Percentiles rank a stretch among this genome's conserved stretches.
Evolutionary conservation across 108 stramenopile species (phyloP).

Genomic region (Nitzschia inconspicua): DNA sequence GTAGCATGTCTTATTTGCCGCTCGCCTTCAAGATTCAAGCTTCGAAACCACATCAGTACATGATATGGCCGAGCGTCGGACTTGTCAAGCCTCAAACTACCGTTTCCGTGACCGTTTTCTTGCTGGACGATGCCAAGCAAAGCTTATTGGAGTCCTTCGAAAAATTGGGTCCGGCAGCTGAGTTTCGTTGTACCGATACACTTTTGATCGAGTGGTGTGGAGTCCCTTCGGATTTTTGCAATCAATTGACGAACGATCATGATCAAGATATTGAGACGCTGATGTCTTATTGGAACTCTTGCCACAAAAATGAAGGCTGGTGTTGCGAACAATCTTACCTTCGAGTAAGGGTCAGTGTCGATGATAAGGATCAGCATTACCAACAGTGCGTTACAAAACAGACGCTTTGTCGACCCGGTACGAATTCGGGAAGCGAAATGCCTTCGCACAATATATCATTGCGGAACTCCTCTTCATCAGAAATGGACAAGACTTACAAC

Average conservation of each 20-base stretch:
- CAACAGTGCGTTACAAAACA: too few relatives aligned
- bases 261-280: slow-evolving; percentile 13
- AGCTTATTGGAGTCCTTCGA: not conserved
- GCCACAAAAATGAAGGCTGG: not conserved
- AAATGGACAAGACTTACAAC: not conserved
- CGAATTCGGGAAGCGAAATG: too few relatives aligned
- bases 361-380: too few relatives aligned
- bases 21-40: slow-evolving; percentile 6
- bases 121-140: slow-evolving; percentile 10
- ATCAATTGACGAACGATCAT: not conserved
- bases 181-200: slow-evolving; percentile 7
- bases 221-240: not conserved
- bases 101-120: not conserved
- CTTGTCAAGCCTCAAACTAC: slow-evolving; percentile 1
- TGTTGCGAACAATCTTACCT: not conserved
- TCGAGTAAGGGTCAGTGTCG: not conserved
- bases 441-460: too few relatives aligned
- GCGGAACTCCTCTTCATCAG: not conserved
- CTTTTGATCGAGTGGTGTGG: slow-evolving; percentile 17
- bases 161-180: not conserved
- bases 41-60: not conserved
- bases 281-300: slow-evolving; percentile 6
- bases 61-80: slow-evolving; percentile 8
- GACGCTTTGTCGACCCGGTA: too few relatives aligned
- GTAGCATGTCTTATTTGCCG: not conserved